phyloP scores from a whole-genome alignment of 2,329 filamentous ascomycete genomes.

The Botrytis porri region DNA sequence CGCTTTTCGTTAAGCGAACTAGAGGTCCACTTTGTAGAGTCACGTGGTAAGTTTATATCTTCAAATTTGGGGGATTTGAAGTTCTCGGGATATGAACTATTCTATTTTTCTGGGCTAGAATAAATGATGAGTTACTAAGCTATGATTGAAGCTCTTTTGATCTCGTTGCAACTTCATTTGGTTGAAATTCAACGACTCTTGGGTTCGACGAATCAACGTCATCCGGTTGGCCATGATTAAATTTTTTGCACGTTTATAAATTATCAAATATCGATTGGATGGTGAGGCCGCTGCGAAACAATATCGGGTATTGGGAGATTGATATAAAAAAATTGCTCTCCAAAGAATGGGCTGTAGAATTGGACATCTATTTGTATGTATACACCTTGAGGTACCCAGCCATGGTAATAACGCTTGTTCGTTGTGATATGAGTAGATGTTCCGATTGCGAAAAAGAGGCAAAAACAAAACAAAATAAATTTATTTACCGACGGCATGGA shows the following conservation, averaged over 20 bases:
- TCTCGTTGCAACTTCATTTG: slow-evolving; percentile 5
- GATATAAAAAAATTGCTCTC: neutral
- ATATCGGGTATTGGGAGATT: neutral
- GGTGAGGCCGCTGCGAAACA: neutral
- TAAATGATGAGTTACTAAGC: neutral
- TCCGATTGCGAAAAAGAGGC: neutral
- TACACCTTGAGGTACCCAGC: neutral
- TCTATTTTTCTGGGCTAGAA: neutral
- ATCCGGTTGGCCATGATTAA: slow-evolving; percentile 2
- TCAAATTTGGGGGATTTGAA: neutral
- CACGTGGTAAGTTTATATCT: slow-evolving; percentile 15
- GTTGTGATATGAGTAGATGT: neutral
- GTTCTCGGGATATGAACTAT: neutral
- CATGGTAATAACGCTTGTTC: neutral
- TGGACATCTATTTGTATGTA: neutral
- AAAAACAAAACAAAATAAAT: neutral
- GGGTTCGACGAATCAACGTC: slow-evolving; percentile 11
- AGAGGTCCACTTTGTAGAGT: slow-evolving; percentile 13
- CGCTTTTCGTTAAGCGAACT: slow-evolving; percentile 21
- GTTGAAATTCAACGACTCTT: neutral
- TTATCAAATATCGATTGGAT: slow-evolving; percentile 11
- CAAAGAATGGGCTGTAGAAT: neutral
- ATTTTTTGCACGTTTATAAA: slow-evolving; percentile 5
- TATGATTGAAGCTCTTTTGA: slow-evolving; percentile 4
- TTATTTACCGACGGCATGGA: slow-evolving; percentile 3